A percentile compares a stretch with the other conserved stretches of the same genome.
phyloP scores from a whole-genome alignment of 768 basidiomycete genomes.

The Xerocomus brunneocitrinus region DNA sequence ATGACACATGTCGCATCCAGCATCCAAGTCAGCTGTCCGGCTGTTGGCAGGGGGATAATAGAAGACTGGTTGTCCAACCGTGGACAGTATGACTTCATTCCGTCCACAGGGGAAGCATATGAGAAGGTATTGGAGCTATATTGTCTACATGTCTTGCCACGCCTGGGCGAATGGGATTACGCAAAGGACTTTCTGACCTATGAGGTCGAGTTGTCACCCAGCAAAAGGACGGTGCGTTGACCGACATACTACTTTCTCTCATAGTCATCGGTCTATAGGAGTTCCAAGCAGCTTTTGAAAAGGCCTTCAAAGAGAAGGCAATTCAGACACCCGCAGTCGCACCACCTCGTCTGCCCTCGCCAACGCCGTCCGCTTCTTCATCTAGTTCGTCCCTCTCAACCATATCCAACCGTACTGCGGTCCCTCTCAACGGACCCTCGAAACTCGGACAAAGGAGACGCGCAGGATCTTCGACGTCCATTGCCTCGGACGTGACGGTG shows the following conservation, averaged over 20 bases:
- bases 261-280: constrained; percentile 21
- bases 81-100: constrained; percentile 32
- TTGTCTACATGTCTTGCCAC: constrained; percentile 66
- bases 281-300: constrained; percentile 30
- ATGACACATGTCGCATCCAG: constrained; percentile 67
- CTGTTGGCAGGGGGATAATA: constrained; percentile 57
- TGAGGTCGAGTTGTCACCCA: constrained; percentile 56
- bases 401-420: constrained; percentile 66
- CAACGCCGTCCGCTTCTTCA: constrained; percentile 52
- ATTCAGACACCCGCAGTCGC: constrained; percentile 19
- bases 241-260: neutral
- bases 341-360: constrained; percentile 37
- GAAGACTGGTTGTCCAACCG: constrained; percentile 77
- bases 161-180: constrained; percentile 75
- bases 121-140: constrained; percentile 75
- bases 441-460: constrained; percentile 13
- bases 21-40: constrained; percentile 59
- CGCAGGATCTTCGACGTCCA: constrained; percentile 21
- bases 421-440: constrained; percentile 36
- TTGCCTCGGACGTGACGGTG: constrained; percentile 24
- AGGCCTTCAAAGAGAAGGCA: constrained; percentile 29
- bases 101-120: constrained; percentile 51
- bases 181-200: constrained; percentile 71
- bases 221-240: constrained; percentile 48
- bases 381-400: constrained; percentile 67